Conservation (phyloP, 768 basidiomycete species). For the Macrolepiota albuminosa region DNA sequence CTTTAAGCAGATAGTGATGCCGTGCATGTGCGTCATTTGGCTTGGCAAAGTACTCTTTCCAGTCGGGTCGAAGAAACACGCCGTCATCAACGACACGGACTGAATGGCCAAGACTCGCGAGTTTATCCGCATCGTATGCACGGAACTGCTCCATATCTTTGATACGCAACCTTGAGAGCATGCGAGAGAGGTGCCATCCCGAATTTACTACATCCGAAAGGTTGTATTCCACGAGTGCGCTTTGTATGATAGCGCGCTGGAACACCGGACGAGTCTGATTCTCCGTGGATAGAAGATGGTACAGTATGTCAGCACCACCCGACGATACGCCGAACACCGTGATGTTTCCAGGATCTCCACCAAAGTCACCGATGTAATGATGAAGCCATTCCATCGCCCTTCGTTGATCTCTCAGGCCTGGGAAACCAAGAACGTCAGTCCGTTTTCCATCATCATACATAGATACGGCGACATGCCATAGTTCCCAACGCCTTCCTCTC, state of each 20-base stretch:
- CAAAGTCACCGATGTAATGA: constrained; percentile 55
- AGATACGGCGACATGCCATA: constrained; percentile 46
- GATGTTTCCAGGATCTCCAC: constrained; percentile 60
- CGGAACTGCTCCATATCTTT: constrained; percentile 61
- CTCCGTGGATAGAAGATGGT: constrained; percentile 56
- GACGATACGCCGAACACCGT: constrained; percentile 48
- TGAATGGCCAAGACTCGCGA: constrained; percentile 46
- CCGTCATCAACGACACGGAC: constrained; percentile 65
- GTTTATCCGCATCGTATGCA: constrained; percentile 48
- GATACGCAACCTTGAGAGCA: constrained; percentile 52
- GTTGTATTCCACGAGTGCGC: constrained; percentile 57
- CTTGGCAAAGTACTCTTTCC: constrained; percentile 44
- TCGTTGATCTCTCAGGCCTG: constrained; percentile 63
- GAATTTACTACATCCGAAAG: constrained; percentile 55
- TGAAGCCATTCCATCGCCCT: constrained; percentile 62
- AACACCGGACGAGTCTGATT: constrained; percentile 62
- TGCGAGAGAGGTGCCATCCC: constrained; percentile 63
- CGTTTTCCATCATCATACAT: background rate
- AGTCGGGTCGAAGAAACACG: constrained; percentile 58
- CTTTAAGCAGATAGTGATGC: constrained; percentile 22
- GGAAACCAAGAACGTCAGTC: constrained; percentile 3
- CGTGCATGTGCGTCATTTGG: constrained; percentile 23
- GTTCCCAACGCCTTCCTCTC: constrained; percentile 73
- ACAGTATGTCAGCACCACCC: constrained; percentile 55
- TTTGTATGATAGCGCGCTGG: constrained; percentile 73